These are phyloP conservation scores for Irpex sp. DNA, from an alignment of 1,284 basidiomycete genomes.

Conservation along the genomic window DNA sequence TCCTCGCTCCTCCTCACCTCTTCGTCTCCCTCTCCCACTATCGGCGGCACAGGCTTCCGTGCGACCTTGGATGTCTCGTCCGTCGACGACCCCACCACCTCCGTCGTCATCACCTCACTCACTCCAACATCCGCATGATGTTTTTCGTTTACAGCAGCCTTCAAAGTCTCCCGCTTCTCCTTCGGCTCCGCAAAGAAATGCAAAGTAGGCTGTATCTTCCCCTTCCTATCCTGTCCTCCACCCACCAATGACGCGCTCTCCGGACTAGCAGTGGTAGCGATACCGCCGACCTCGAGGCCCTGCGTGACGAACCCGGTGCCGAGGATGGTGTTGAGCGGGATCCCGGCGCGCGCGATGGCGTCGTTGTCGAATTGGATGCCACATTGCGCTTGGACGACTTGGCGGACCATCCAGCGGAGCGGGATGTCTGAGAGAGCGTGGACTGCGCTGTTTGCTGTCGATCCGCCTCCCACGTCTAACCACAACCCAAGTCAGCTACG, in stretches of 20 bases:
- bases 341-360: slow-evolving; percentile 32
- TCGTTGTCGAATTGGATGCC: slow-evolving; percentile 49
- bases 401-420: slow-evolving; percentile 74
- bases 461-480: slow-evolving; percentile 68
- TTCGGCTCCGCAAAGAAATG: slow-evolving; percentile 1
- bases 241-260: background rate
- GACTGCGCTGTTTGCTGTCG: slow-evolving; percentile 38
- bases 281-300: no score
- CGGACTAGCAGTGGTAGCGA: no score
- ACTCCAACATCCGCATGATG: background rate
- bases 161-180: background rate
- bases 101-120: background rate
- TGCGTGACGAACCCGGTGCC: slow-evolving; percentile 18
- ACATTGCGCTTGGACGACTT: slow-evolving; percentile 42
- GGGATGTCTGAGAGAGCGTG: slow-evolving; percentile 54
- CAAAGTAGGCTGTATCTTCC: background rate
- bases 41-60: no score
- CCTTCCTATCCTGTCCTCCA: background rate
- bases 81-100: background rate
- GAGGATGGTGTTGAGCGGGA: slow-evolving; percentile 18
- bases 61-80: no score
- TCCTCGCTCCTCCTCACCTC: slow-evolving; percentile 1
- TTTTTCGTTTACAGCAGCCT: background rate
- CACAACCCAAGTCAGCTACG: background rate
- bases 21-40: background rate